phyloP scores from a whole-genome alignment of 2,329 filamentous ascomycete species.

The Epichloe sp. region DNA sequence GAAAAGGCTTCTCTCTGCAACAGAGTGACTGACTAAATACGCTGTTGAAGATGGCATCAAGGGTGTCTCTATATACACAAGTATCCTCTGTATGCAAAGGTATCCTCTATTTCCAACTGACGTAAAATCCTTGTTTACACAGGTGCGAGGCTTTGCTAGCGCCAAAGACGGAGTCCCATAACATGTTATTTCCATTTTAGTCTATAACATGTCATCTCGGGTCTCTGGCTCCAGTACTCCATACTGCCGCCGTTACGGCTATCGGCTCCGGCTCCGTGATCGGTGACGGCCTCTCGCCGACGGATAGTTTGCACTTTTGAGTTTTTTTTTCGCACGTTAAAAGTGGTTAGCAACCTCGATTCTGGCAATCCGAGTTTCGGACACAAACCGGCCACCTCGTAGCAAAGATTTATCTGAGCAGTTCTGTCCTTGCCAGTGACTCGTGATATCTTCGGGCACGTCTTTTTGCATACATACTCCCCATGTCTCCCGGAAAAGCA shows the following conservation, averaged over 20 bases:
- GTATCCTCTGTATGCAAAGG: no score
- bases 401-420: background rate
- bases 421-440: background rate
- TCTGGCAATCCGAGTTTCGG: background rate
- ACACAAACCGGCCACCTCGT: background rate
- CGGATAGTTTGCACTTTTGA: background rate
- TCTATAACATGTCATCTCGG: background rate
- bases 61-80: no score
- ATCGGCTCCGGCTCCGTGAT: conserved; percentile 1
- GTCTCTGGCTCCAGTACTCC: background rate
- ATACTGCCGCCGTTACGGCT: conserved; percentile 2
- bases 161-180: no score
- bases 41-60: no score
- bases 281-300: background rate
- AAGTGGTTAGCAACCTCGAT: background rate
- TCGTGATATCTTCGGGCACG: background rate
- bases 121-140: no score
- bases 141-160: no score
- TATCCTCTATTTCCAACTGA: no score
- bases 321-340: no score
- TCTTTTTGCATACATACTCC: background rate
- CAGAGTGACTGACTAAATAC: no score
- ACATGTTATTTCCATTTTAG: no score
- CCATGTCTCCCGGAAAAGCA: background rate
- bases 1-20: no score